Percentiles rank a stretch among this genome's conserved stretches.
Conservation (phyloP, 768 basidiomycete genomes). For the Boletus pseudopeckii region DNA sequence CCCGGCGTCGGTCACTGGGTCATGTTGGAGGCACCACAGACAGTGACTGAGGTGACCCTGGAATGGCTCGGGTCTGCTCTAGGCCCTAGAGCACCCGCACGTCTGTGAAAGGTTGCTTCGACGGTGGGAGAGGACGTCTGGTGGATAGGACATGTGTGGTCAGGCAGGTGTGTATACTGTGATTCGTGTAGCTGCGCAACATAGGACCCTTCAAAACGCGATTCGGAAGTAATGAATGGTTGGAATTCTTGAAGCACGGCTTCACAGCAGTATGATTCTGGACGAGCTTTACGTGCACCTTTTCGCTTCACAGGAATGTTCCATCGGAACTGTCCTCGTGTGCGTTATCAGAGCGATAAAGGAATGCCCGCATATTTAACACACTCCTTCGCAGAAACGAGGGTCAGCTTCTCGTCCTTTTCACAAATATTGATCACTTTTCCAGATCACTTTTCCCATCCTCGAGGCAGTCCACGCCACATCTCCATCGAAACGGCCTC, state of each 20-base stretch:
- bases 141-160: not conserved
- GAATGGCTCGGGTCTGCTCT: slow-evolving; percentile 39
- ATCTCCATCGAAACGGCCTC: not conserved
- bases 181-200: not conserved
- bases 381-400: not conserved
- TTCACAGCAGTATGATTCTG: not conserved
- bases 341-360: not conserved
- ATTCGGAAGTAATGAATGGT: not conserved
- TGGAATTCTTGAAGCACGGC: not conserved
- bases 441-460: too few species aligned
- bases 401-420: not conserved
- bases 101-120: slow-evolving; percentile 2
- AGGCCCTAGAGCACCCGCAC: not conserved
- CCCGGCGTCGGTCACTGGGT: slow-evolving; percentile 67
- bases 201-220: too few species aligned
- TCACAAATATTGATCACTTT: not conserved
- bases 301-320: not conserved
- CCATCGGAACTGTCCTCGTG: not conserved
- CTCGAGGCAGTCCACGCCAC: not conserved
- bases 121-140: not conserved
- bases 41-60: slow-evolving; percentile 46
- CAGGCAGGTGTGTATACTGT: not conserved
- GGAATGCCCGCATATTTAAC: not conserved
- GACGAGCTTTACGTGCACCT: not conserved
- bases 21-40: slow-evolving; percentile 58